Evolutionary conservation across 2,329 filamentous ascomycete genomes (phyloP), one percentile per base, ranked within the genome.

Genomic region (Spiromastix sp.): DNA sequence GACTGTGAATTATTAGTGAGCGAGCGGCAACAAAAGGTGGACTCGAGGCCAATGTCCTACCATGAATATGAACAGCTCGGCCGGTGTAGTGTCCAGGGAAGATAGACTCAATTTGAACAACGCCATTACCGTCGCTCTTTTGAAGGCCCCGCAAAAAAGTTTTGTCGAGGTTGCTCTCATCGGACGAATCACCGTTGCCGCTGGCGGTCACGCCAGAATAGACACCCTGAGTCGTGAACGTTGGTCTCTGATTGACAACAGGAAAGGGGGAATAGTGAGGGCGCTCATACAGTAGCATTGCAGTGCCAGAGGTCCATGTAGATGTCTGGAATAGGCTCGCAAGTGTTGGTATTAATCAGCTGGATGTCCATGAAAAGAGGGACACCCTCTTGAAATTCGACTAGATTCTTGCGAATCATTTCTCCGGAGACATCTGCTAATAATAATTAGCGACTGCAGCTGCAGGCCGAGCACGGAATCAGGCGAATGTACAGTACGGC

Each of bases 1-100:
- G n/a, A n/a, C n/a, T n/a, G n/a, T n/a, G n/a, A n/a, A n/a, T 62
- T 43, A 17, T 53, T 54, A 21, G 63, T 53, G 21, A 49, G 49
- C 47, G 68, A 68, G 49, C 69, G 64, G 2, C 66, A 66, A 0
- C 64, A 64, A 49, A 67, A 66, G 31, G 61, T 41, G 2, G 60
- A 53, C 29, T 59, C 48, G 42, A 68, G 13, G 67, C 50, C 45
- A 57, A 64, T 9, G 63, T 68, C 2, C 48, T n/a, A n/a, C n/a
- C n/a, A n/a, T n/a, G n/a, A n/a, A n/a, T n/a, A n/a, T n/a, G n/a
- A 50, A 48, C 67, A 49, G 37, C 20, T 11, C 37, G 37, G 32
- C 37, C 37, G 11, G 19, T 30, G 24, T 39, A 39, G 27, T 39
- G 37, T 10, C 37, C 37, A 8, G 37, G 37, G 32, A 39, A 35